Base-by-base conservation (phyloP, 768 basidiomycete species). In the Phanerodontia chrysosporium region DNA sequence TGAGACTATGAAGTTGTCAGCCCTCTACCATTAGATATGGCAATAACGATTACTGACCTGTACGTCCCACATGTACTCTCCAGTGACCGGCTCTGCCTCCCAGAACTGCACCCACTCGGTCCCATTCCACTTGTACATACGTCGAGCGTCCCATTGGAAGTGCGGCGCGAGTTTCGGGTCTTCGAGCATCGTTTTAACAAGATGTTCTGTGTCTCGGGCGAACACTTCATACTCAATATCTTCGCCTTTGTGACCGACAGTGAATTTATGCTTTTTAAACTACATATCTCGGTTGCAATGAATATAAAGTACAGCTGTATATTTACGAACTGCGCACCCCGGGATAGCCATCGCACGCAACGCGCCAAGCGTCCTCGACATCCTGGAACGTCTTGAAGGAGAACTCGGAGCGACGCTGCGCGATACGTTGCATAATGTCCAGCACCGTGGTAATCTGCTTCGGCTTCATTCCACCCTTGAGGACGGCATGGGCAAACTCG, bases 401-500 rank as follows among this genome's bases (percentile, higher is more conserved):
- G 6, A 42, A 42, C 8, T 42, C 39, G 4, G 39, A 42, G 6
- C 16, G 8, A 18, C 39, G 10, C 4, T 5, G 18, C 6, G 8
- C 10, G 4, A 42, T 42, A 4, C 39, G 16, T 4, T 42, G 8
- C 39, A 42, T 18, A 4, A 42, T 18, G 8, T 10, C 39, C 4
- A 42, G 39, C 8, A 42, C 10, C 4, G 4, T 5, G 39, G 10
- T 18, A 18, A 42, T 18, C 39, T 42, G 39, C 39, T 10, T 5
- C 4, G 8, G 8, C 8, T 18, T 42, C 39, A 42, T 42, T 4
- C 39, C 39, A 18, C 10, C 16, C 39, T 49, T 24, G 0, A 58
- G 55, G 9, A 29, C 22, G 14, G 62, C 10, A 21, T 61, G 46
- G 5, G 62, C 59, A 45, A 65, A 65, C 53, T 65, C 62, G 45